A percentile compares a stretch with the other conserved stretches of the same genome.
Conservation (phyloP, 345 rosid genomes). For the Eucalyptus pauciflora region DNA sequence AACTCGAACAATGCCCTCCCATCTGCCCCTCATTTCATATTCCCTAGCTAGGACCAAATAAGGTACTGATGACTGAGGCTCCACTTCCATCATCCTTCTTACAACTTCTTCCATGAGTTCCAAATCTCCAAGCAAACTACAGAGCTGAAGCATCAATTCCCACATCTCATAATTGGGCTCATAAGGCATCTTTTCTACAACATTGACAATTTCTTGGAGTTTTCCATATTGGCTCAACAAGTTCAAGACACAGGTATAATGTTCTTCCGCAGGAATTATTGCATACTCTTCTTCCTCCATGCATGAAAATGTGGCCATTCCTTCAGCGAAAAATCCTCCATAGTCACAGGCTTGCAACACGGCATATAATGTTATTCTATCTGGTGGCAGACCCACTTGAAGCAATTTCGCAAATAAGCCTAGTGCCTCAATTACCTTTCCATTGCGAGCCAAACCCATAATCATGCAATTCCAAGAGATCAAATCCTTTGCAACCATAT, state of each 20-base stretch:
- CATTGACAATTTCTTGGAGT: slow-evolving; percentile 27
- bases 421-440: slow-evolving; percentile 30
- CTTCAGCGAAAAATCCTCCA: slow-evolving; percentile 35
- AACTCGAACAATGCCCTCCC: slow-evolving; percentile 53
- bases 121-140: slow-evolving; percentile 13
- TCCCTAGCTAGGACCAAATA: slow-evolving; percentile 30
- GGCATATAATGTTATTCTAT: slow-evolving; percentile 46
- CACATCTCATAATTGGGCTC: slow-evolving; percentile 30
- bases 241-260: slow-evolving; percentile 39
- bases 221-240: slow-evolving; percentile 36
- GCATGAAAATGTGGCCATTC: slow-evolving; percentile 38
- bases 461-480: slow-evolving; percentile 65
- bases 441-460: slow-evolving; percentile 38
- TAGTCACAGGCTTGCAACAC: slow-evolving; percentile 52
- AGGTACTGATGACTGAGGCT: slow-evolving; percentile 30
- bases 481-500: slow-evolving; percentile 34
- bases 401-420: slow-evolving; percentile 26
- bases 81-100: slow-evolving; percentile 25
- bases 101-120: slow-evolving; percentile 30
- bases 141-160: slow-evolving; percentile 30
- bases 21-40: slow-evolving; percentile 44
- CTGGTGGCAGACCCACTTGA: slow-evolving; percentile 22
- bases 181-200: slow-evolving; percentile 28
- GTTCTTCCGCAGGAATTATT: slow-evolving; percentile 32
- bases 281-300: slow-evolving; percentile 35